A percentile compares a stretch with the other conserved stretches of the same genome.
Evolutionary conservation across 768 basidiomycete genomes (phyloP).

Genomic region (Lentinula sp.): DNA sequence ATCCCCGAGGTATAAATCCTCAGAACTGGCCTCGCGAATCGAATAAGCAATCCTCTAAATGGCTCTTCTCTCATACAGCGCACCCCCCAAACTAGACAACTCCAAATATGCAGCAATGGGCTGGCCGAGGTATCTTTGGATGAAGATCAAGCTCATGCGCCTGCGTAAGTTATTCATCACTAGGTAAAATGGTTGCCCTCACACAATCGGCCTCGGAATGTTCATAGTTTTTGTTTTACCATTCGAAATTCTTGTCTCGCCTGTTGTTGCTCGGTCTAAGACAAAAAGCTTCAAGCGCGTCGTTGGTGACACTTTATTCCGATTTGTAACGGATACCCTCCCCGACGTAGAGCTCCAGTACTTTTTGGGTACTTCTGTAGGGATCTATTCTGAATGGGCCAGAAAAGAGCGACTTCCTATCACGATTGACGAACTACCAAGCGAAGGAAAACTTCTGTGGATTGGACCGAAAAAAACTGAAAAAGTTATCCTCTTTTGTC

Average conservation of each 20-base stretch:
- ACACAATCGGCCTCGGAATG: not conserved
- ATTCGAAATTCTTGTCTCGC: not conserved
- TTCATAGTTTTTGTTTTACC: not conserved
- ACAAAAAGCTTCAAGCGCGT: not conserved
- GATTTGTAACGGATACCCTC: not conserved
- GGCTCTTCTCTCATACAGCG: not conserved
- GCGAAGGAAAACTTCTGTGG: slow-evolving; percentile 24
- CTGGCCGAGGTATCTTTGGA: not conserved
- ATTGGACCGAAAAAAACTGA: slow-evolving; percentile 24
- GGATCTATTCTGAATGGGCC: slow-evolving; percentile 14
- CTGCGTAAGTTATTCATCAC: not conserved
- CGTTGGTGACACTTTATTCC: not conserved
- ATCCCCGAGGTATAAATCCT: not conserved
- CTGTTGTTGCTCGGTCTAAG: not conserved
- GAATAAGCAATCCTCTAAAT: not conserved
- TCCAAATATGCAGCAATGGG: not conserved
- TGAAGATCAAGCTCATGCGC: not conserved
- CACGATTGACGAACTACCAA: slow-evolving; percentile 20
- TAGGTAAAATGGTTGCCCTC: not conserved
- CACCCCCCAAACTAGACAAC: not conserved
- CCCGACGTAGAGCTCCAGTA: not conserved
- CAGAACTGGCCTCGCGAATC: not conserved
- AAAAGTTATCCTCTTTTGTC: slow-evolving; percentile 25
- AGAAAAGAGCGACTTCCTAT: slow-evolving; percentile 13
- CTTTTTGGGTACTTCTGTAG: not conserved